Percentiles rank a stretch among this genome's conserved stretches.
These are phyloP conservation scores for Dittrichia graveolens DNA, from an alignment of 129 eudicot genomes.

Conservation along the genomic window DNA sequence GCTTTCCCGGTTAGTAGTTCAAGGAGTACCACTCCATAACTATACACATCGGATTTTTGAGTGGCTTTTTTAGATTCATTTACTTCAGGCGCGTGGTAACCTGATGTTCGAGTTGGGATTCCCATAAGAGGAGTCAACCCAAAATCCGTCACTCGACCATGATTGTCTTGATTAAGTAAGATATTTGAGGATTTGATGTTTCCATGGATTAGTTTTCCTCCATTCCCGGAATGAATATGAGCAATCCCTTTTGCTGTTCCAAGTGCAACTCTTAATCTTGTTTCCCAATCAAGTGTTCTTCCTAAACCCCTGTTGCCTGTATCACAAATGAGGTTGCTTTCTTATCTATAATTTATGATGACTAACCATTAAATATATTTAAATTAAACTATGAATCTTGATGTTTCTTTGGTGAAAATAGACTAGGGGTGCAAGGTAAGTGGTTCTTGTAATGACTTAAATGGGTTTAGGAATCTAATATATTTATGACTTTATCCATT, in stretches of 20 bases:
- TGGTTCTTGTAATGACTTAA: no score
- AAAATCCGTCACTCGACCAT: slow-evolving; percentile 63
- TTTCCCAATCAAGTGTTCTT: slow-evolving; percentile 74
- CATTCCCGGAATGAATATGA: slow-evolving; percentile 61
- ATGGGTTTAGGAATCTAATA: no score
- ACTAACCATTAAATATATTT: neutral
- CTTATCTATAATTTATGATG: neutral
- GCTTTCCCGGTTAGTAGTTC: slow-evolving; percentile 88
- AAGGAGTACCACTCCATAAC: slow-evolving; percentile 82
- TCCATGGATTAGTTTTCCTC: slow-evolving; percentile 64
- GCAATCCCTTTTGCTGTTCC: slow-evolving; percentile 83
- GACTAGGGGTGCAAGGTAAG: no score
- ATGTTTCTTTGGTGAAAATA: no score
- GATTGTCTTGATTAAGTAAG: slow-evolving; percentile 58
- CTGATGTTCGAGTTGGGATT: slow-evolving; percentile 56
- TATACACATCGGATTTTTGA: slow-evolving; percentile 76
- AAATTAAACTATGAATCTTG: neutral
- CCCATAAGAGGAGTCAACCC: slow-evolving; percentile 74
- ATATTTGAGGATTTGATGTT: slow-evolving; percentile 84
- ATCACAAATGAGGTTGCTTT: neutral
- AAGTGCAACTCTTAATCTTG: slow-evolving; percentile 56
- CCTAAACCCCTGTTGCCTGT: slow-evolving; percentile 70
- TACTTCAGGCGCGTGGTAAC: slow-evolving; percentile 81
- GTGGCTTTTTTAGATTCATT: slow-evolving; percentile 57
- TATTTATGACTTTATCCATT: no score